These are phyloP conservation scores for Sporobolomyces roseus DNA, from an alignment of 768 basidiomycete species.

Conservation along the genomic window DNA sequence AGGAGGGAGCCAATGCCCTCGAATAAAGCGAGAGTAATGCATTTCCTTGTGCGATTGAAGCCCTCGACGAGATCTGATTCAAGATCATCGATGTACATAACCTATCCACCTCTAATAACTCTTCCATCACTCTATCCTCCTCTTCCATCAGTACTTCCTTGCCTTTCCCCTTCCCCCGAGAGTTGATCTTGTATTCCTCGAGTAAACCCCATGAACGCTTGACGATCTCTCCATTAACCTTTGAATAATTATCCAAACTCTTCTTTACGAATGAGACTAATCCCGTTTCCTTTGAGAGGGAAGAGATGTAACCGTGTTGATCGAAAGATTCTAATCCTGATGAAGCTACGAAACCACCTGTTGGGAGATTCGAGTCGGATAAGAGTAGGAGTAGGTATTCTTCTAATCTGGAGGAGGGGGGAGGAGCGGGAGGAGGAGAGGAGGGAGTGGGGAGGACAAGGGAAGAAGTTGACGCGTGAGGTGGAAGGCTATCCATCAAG, in stretches of 20 bases:
- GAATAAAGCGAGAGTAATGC: slow-evolving; percentile 84
- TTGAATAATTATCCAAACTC: slow-evolving; percentile 72
- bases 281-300: slow-evolving; percentile 5
- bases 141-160: slow-evolving; percentile 9
- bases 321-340: slow-evolving; percentile 85
- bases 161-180: background rate
- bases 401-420: too few species aligned
- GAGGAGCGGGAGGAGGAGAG: too few species aligned
- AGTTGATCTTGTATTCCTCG: slow-evolving; percentile 24
- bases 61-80: slow-evolving; percentile 81
- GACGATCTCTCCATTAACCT: slow-evolving; percentile 72
- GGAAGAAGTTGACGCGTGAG: too few species aligned
- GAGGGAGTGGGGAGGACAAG: too few species aligned
- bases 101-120: slow-evolving; percentile 7
- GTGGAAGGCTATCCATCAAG: too few species aligned
- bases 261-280: slow-evolving; percentile 62
- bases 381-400: slow-evolving; percentile 72
- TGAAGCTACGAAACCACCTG: slow-evolving; percentile 93
- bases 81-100: slow-evolving; percentile 80
- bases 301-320: slow-evolving; percentile 69
- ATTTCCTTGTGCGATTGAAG: slow-evolving; percentile 85
- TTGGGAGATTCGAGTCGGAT: slow-evolving; percentile 69
- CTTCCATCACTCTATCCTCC: background rate
- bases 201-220: slow-evolving; percentile 62
- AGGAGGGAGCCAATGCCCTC: slow-evolving; percentile 68